phyloP scores from a whole-genome alignment of 768 basidiomycete genomes.

The Heimioporus sp. region DNA sequence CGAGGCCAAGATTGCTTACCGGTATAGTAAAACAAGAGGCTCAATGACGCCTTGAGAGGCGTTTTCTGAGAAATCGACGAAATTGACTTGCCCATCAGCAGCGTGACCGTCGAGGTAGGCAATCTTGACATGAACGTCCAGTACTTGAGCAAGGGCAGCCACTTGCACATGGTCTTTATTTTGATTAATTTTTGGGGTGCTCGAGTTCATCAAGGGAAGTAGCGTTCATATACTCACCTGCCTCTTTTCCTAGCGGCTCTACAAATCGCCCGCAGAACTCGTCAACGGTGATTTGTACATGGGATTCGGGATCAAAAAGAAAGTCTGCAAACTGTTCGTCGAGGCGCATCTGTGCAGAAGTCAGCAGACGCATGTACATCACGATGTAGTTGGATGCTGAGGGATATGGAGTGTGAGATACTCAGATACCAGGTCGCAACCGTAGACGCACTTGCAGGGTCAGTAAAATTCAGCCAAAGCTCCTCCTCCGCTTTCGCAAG shows the following conservation, averaged over 20 bases:
- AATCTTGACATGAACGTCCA: slow-evolving; percentile 65
- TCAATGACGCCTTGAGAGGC: slow-evolving; percentile 36
- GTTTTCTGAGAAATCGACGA: slow-evolving; percentile 61
- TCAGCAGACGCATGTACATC: slow-evolving; percentile 76
- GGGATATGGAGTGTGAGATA: background rate
- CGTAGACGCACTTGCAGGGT: slow-evolving; percentile 42
- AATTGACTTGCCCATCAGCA: slow-evolving; percentile 52
- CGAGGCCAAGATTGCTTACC: slow-evolving; percentile 43
- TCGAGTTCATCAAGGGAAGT: background rate
- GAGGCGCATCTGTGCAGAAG: slow-evolving; percentile 76
- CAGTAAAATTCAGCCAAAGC: slow-evolving; percentile 45
- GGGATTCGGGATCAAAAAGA: slow-evolving; percentile 73
- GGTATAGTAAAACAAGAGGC: slow-evolving; percentile 71
- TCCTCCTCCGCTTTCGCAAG: slow-evolving; percentile 34
- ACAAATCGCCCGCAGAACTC: slow-evolving; percentile 79
- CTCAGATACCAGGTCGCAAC: background rate
- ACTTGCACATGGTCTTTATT: slow-evolving; percentile 77
- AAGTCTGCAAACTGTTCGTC: slow-evolving; percentile 61
- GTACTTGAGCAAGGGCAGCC: slow-evolving; percentile 66
- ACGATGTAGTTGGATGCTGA: slow-evolving; percentile 72
- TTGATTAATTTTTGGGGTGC: background rate
- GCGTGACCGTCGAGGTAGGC: slow-evolving; percentile 78
- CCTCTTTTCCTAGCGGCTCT: slow-evolving; percentile 74
- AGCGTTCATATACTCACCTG: slow-evolving; percentile 42
- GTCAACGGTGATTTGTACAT: slow-evolving; percentile 50